These are phyloP conservation scores for Alternaria ventricosa DNA, from an alignment of 2,329 filamentous ascomycete genomes.

Conservation along the genomic window DNA sequence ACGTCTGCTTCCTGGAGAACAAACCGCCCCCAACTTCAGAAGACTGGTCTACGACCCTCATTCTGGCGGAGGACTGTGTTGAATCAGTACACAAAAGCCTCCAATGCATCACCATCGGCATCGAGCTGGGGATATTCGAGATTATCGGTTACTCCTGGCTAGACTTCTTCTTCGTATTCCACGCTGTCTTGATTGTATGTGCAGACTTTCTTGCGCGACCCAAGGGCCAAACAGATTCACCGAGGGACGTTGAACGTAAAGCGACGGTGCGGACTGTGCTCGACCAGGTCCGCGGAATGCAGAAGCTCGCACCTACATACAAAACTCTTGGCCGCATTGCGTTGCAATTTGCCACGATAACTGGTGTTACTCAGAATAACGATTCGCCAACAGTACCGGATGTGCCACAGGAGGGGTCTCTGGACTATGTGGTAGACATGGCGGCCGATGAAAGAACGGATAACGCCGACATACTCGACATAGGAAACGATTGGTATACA, in stretches of 20 bases:
- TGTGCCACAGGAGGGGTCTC: neutral
- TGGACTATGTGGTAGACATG: constrained; percentile 4
- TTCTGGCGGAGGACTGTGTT: constrained; percentile 35
- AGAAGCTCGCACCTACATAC: constrained; percentile 27
- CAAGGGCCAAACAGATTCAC: constrained; percentile 21
- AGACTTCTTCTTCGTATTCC: constrained; percentile 35
- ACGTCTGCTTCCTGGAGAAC: constrained; percentile 22
- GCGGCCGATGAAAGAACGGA: constrained; percentile 14
- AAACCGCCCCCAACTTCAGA: constrained; percentile 10
- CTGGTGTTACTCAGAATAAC: constrained; percentile 23
- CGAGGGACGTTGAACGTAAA: constrained; percentile 30
- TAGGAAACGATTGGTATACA: constrained; percentile 31
- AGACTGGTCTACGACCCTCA: constrained; percentile 20
- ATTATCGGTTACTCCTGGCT: constrained; percentile 30
- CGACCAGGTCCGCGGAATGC: constrained; percentile 20
- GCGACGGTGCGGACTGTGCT: constrained; percentile 27
- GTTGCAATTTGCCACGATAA: constrained; percentile 33
- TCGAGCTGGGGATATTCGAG: constrained; percentile 19
- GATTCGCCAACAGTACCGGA: neutral
- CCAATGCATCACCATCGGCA: constrained; percentile 25
- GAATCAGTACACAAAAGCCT: constrained; percentile 32
- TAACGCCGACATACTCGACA: constrained; percentile 17
- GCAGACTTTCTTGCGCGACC: constrained; percentile 37
- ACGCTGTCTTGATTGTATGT: constrained; percentile 34
- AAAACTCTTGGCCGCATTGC: constrained; percentile 29